These are phyloP conservation scores for Mycena polygramma DNA, from an alignment of 768 basidiomycete species.

Conservation along the genomic window DNA sequence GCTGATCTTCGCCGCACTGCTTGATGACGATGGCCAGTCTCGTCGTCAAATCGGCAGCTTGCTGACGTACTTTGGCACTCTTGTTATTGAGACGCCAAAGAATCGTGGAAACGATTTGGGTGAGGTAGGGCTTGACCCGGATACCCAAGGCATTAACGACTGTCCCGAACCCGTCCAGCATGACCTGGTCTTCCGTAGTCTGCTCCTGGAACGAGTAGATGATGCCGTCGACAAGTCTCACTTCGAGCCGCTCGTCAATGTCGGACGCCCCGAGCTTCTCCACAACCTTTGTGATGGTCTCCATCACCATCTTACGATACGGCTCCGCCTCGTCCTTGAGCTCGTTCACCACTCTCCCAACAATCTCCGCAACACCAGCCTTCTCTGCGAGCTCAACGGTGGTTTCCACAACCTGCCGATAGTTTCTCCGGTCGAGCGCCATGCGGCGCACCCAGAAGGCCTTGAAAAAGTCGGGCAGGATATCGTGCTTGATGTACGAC, in stretches of 20 bases:
- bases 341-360: slow-evolving; percentile 89
- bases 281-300: slow-evolving; percentile 98
- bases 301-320: slow-evolving; percentile 99
- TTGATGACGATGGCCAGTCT: slow-evolving; percentile 98
- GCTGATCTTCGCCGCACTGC: slow-evolving; percentile 96
- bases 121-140: slow-evolving; percentile 97
- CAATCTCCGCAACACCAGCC: slow-evolving; percentile 96
- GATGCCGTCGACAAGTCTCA: slow-evolving; percentile 96
- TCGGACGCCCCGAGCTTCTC: slow-evolving; percentile 96
- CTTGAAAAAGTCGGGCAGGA: slow-evolving; percentile 99
- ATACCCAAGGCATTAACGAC: slow-evolving; percentile 97
- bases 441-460: slow-evolving; percentile 98
- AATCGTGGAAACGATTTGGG: slow-evolving; percentile 98
- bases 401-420: slow-evolving; percentile 97
- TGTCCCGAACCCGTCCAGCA: slow-evolving; percentile 98
- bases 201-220: slow-evolving; percentile 99
- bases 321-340: slow-evolving; percentile 93
- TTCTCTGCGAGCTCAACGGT: slow-evolving; percentile 99
- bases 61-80: slow-evolving; percentile 98
- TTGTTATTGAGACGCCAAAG: slow-evolving; percentile 99
- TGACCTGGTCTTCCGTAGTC: slow-evolving; percentile 98
- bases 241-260: slow-evolving; percentile 95
- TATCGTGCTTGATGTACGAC: slow-evolving; percentile 96
- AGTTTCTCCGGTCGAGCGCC: slow-evolving; percentile 97
- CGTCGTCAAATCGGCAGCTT: slow-evolving; percentile 98